Evolutionary conservation across 495 filamentous ascomycete species (phyloP).

Genomic region (Cairneyella variabilis): DNA sequence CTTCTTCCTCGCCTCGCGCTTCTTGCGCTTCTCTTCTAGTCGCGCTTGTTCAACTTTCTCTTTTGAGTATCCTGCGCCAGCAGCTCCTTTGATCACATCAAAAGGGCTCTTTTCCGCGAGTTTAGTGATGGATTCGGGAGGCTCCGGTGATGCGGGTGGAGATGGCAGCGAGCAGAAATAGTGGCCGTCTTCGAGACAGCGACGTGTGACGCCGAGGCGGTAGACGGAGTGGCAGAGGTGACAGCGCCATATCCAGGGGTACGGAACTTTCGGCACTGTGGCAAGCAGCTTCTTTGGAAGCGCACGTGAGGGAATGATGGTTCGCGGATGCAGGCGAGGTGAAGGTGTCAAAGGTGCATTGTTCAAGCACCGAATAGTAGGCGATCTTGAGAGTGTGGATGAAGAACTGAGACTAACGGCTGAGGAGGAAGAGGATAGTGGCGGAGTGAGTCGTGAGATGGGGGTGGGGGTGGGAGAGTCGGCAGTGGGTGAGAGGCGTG

Average conservation of each 20-base stretch:
- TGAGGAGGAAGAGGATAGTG: background rate
- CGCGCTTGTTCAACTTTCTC: too few species aligned
- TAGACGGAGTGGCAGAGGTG: constrained; percentile 36
- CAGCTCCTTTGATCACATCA: too few species aligned
- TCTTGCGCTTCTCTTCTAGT: background rate
- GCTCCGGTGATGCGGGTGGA: constrained; percentile 5
- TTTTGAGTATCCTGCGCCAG: too few species aligned
- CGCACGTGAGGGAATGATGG: constrained; percentile 24
- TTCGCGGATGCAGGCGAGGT: constrained; percentile 29
- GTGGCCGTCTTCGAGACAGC: constrained; percentile 42
- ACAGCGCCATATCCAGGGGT: constrained; percentile 43
- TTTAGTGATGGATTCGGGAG: background rate
- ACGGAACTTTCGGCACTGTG: constrained; percentile 27
- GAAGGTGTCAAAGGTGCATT: constrained; percentile 22
- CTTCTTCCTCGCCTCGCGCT: constrained; percentile 10
- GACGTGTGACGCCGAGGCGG: constrained; percentile 38
- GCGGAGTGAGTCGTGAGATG: background rate
- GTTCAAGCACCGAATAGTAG: background rate
- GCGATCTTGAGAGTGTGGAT: background rate
- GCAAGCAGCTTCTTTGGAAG: constrained; percentile 10
- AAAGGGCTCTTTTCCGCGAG: background rate
- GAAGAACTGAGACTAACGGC: background rate
- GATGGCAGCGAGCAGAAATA: constrained; percentile 29
- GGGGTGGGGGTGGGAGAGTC: background rate
- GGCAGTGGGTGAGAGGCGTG: background rate